phyloP scores from a whole-genome alignment of 2,329 filamentous ascomycete genomes.

The Aspergillus sp. region DNA sequence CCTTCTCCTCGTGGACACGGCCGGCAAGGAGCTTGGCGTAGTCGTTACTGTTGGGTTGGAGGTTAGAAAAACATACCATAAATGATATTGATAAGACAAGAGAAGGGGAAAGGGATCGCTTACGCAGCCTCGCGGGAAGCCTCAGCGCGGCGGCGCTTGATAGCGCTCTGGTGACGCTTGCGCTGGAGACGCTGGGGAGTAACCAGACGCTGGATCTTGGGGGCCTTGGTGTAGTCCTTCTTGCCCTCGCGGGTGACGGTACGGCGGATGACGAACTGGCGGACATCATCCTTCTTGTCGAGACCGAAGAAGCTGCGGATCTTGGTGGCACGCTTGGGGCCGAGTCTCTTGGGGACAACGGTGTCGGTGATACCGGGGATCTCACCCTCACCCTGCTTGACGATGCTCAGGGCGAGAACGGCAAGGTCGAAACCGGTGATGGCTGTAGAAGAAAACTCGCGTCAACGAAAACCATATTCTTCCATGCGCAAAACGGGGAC shows the following conservation, averaged over 20 bases:
- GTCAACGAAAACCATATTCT: constrained; percentile 14
- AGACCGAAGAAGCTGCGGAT: constrained; percentile 99
- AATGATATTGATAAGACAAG: constrained; percentile 18
- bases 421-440: constrained; percentile 96
- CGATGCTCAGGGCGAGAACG: constrained; percentile 88
- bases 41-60: constrained; percentile 67
- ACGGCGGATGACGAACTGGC: constrained; percentile 99
- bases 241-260: constrained; percentile 97
- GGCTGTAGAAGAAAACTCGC: constrained; percentile 51
- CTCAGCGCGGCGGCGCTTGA: constrained; percentile 98
- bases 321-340: constrained; percentile 99
- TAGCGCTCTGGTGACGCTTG: constrained; percentile 96
- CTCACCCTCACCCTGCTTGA: constrained; percentile 96
- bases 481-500: background rate
- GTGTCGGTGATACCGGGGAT: constrained; percentile 96
- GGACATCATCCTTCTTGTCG: constrained; percentile 99
- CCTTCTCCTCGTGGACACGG: constrained; percentile 95
- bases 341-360: constrained; percentile 98
- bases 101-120: constrained; percentile 44
- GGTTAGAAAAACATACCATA: constrained; percentile 22
- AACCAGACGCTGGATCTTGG: constrained; percentile 99
- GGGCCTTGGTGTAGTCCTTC: constrained; percentile 99
- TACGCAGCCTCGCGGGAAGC: constrained; percentile 98
- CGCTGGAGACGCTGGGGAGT: constrained; percentile 99
- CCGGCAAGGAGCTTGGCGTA: constrained; percentile 95